phyloP scores from a whole-genome alignment of 495 filamentous ascomycete species.

The Daldinia loculata region DNA sequence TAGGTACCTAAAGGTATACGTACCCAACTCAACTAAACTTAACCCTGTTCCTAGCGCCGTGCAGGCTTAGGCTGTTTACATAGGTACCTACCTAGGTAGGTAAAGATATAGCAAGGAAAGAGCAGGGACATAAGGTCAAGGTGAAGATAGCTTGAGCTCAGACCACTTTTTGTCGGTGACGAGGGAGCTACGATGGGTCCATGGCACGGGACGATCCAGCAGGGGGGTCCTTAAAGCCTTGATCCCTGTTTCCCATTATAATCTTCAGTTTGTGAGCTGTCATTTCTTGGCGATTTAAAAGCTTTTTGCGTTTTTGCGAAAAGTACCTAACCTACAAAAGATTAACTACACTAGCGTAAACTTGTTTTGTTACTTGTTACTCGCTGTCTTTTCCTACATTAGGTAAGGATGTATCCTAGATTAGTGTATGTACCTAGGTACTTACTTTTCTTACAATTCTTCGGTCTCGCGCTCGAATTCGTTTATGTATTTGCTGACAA shows the following conservation, averaged over 20 bases:
- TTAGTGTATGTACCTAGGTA: background rate
- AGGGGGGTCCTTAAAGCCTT: constrained; percentile 14
- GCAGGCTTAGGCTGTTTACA: background rate
- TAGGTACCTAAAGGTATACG: constrained; percentile 12
- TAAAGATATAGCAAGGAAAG: background rate
- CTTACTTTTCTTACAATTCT: background rate
- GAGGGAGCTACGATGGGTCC: background rate
- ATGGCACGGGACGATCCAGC: constrained; percentile 42
- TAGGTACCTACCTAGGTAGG: background rate
- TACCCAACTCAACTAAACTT: background rate
- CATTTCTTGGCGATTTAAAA: constrained; percentile 33
- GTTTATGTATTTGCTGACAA: background rate
- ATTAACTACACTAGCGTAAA: background rate
- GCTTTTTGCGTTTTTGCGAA: background rate
- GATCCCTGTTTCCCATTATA: constrained; percentile 35
- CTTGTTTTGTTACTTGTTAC: background rate
- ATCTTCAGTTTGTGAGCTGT: constrained; percentile 36
- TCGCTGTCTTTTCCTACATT: no score
- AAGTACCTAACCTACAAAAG: constrained; percentile 4
- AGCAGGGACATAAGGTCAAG: background rate
- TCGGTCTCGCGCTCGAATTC: background rate
- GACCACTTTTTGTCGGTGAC: constrained; percentile 19
- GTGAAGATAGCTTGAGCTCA: constrained; percentile 24
- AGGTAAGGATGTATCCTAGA: no score
- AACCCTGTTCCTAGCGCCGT: background rate